Conservation (phyloP, 345 rosid species). For the Kandelia obovata region DNA sequence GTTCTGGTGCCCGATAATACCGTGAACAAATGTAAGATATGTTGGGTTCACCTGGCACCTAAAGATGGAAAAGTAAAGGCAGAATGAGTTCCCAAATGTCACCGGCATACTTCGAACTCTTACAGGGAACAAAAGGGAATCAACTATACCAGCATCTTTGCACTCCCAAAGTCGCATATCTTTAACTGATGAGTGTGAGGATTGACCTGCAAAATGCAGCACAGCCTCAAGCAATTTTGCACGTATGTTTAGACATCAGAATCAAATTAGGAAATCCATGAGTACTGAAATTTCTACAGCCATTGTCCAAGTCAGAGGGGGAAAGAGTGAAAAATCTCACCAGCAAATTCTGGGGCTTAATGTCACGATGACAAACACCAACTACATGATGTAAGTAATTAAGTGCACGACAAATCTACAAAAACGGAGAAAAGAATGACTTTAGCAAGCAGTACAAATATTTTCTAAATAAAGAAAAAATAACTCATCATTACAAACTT, state of each 20-base stretch:
- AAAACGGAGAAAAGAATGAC: slow-evolving; percentile 14
- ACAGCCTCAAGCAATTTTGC: slow-evolving; percentile 16
- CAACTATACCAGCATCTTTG: slow-evolving; percentile 90
- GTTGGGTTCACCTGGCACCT: slow-evolving; percentile 99
- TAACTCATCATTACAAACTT: slow-evolving; percentile 7
- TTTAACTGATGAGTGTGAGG: slow-evolving; percentile 83
- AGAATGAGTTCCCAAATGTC: slow-evolving; percentile 1
- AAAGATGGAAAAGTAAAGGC: slow-evolving; percentile 19
- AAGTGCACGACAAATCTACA: slow-evolving; percentile 88
- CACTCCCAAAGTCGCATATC: slow-evolving; percentile 98
- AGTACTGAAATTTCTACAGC: neutral
- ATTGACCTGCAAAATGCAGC: slow-evolving; percentile 63
- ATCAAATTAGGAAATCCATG: neutral
- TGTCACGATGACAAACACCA: slow-evolving; percentile 97
- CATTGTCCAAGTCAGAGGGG: neutral
- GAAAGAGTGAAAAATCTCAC: slow-evolving; percentile 37
- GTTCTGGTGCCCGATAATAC: slow-evolving; percentile 98
- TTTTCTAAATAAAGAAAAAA: neutral
- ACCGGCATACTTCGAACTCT: slow-evolving; percentile 7
- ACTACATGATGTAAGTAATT: slow-evolving; percentile 86
- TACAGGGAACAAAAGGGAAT: neutral
- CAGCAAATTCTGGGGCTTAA: slow-evolving; percentile 98
- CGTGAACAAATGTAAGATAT: slow-evolving; percentile 95
- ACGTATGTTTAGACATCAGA: neutral
- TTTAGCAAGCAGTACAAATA: neutral